A percentile compares a stretch with the other conserved stretches of the same genome.
phyloP scores from a whole-genome alignment of 345 rosid genomes.

The Eucalyptus polybractea region DNA sequence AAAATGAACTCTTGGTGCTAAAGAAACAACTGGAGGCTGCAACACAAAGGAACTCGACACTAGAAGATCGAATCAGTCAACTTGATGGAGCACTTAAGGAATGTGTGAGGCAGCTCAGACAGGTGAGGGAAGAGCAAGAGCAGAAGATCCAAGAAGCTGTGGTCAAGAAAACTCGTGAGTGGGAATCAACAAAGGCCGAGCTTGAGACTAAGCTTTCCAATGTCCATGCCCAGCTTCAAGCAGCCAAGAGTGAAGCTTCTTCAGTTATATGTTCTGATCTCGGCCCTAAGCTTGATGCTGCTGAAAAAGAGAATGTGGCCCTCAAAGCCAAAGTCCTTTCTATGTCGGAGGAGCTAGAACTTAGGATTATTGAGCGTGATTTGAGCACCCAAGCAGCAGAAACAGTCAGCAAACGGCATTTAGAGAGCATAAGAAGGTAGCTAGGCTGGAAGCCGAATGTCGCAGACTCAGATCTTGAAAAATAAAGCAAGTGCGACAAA shows the following conservation, averaged over 20 bases:
- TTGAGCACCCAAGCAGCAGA: constrained; percentile 85
- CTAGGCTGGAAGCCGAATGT: constrained; percentile 73
- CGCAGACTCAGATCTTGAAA: constrained; percentile 39
- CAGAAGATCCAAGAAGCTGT: constrained; percentile 50
- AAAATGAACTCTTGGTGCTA: constrained; percentile 50
- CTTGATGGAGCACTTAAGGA: constrained; percentile 96
- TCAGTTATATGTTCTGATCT: constrained; percentile 15
- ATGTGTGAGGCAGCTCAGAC: constrained; percentile 77
- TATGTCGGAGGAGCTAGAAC: constrained; percentile 40
- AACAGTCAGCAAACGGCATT: constrained; percentile 71
- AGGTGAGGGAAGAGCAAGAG: constrained; percentile 79
- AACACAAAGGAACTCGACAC: constrained; percentile 22
- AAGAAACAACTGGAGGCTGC: constrained; percentile 71
- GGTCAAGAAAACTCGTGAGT: constrained; percentile 33
- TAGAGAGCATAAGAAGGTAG: constrained; percentile 74
- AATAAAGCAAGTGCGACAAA: constrained; percentile 12
- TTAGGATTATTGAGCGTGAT: constrained; percentile 62
- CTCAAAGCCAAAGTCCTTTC: constrained; percentile 43
- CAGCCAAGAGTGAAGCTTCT: constrained; percentile 15
- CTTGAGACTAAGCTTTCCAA: constrained; percentile 31
- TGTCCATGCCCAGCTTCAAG: constrained; percentile 27
- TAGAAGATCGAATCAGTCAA: constrained; percentile 66
- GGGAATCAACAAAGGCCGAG: constrained; percentile 45
- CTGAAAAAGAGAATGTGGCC: constrained; percentile 50
- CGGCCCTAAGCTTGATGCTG: constrained; percentile 29